These are phyloP conservation scores for Aspergillus cristatus DNA, from an alignment of 495 filamentous ascomycete species.

Conservation along the genomic window DNA sequence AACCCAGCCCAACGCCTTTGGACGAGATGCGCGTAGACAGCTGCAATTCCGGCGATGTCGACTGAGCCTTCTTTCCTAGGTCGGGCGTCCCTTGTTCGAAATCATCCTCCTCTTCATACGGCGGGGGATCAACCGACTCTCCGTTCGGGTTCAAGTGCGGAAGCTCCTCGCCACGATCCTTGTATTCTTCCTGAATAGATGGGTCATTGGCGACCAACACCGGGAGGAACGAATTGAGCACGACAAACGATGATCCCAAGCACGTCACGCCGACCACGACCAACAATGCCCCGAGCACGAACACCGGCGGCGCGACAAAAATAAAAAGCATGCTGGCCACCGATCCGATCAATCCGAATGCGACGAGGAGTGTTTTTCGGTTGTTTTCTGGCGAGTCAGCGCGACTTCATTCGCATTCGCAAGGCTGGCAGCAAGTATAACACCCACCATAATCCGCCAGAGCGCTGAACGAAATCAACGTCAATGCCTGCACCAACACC, in stretches of 20 bases:
- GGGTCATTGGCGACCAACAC: conserved; percentile 39
- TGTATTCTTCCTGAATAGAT: conserved; percentile 23
- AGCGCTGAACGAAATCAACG: conserved; percentile 43
- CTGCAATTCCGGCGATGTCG: conserved; percentile 53
- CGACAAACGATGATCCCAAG: conserved; percentile 43
- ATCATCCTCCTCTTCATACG: neutral
- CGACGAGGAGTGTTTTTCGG: conserved; percentile 64
- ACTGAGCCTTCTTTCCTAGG: conserved; percentile 1
- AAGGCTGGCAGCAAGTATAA: neutral
- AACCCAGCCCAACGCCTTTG: conserved; percentile 72
- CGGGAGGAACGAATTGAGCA: conserved; percentile 44
- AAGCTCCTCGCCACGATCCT: conserved; percentile 18
- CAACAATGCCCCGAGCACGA: conserved; percentile 65
- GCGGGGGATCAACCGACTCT: conserved; percentile 6
- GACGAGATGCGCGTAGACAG: conserved; percentile 74
- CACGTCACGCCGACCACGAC: conserved; percentile 78
- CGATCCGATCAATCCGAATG: conserved; percentile 72
- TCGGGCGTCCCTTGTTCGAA: neutral
- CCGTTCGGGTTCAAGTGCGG: conserved; percentile 12
- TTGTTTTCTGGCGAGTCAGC: conserved; percentile 22
- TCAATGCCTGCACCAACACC: conserved; percentile 44
- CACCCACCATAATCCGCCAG: conserved; percentile 41
- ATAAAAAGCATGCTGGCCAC: conserved; percentile 77
- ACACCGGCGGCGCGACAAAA: conserved; percentile 57
- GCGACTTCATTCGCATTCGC: too few relatives aligned